Conservation (phyloP, 805 yeast genomes). For the Saccharomycopsis sp. region DNA sequence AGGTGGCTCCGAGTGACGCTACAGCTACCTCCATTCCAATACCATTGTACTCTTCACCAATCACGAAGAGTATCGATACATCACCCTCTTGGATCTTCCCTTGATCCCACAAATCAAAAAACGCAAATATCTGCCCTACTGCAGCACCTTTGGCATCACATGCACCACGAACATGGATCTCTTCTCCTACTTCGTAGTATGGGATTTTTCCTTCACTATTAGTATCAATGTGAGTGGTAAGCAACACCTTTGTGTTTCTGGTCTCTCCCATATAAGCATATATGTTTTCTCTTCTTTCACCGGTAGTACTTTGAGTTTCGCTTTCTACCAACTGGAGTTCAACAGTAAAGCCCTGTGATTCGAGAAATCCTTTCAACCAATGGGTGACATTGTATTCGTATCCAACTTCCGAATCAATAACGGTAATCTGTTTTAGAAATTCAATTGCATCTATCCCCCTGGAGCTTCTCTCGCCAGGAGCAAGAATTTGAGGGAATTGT, state of each 20-base stretch:
- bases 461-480: no score
- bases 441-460: no score
- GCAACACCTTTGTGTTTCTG: constrained; percentile 35
- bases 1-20: no score
- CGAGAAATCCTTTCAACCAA: no score
- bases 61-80: no score
- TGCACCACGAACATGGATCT: constrained; percentile 60
- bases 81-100: no score
- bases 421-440: no score
- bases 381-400: no score
- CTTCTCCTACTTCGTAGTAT: constrained; percentile 33
- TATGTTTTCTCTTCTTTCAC: constrained; percentile 7
- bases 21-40: no score
- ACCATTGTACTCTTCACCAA: no score
- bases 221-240: constrained; percentile 48
- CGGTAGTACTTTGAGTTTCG: constrained; percentile 4
- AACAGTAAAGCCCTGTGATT: constrained; percentile 10
- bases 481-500: no score
- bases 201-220: constrained; percentile 31
- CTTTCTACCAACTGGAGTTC: constrained; percentile 9
- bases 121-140: constrained; percentile 53
- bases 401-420: no score
- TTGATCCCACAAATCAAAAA: constrained; percentile 40
- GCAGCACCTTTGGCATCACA: constrained; percentile 70
- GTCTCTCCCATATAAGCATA: constrained; percentile 10